Evolutionary conservation across 106 monocot species (phyloP).

Genomic region (Gastrodia elata): DNA sequence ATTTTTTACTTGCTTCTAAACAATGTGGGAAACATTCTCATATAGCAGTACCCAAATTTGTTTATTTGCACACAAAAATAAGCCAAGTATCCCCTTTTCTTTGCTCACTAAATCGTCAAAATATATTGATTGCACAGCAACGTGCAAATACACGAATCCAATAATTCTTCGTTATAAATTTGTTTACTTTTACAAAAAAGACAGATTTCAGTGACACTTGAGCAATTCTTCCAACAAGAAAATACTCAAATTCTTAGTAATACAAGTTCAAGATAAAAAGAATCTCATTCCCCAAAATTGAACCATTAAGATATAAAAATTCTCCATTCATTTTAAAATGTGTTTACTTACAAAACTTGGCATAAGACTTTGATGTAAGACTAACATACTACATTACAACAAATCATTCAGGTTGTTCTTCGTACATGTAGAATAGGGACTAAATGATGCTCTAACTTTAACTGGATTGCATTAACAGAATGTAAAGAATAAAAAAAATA

Average conservation of each 20-base stretch:
- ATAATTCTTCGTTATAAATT: no score
- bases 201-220: no score
- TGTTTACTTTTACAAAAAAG: no score
- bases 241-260: background rate
- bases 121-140: no score
- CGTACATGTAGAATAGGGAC: background rate
- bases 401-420: background rate
- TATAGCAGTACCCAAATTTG: no score
- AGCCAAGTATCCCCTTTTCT: no score
- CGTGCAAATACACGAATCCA: no score
- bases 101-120: no score
- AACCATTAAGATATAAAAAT: background rate
- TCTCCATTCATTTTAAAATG: slow-evolving; percentile 1
- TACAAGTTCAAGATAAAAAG: background rate
- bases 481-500: background rate
- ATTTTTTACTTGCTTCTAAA: no score
- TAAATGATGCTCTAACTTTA: background rate
- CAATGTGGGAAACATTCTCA: no score
- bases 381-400: background rate
- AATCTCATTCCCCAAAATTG: background rate
- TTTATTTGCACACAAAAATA: no score
- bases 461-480: background rate
- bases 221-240: no score
- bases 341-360: background rate
- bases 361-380: background rate